phyloP scores from a whole-genome alignment of 805 yeast species.

The Zygosaccharomyces gambellarensis region DNA sequence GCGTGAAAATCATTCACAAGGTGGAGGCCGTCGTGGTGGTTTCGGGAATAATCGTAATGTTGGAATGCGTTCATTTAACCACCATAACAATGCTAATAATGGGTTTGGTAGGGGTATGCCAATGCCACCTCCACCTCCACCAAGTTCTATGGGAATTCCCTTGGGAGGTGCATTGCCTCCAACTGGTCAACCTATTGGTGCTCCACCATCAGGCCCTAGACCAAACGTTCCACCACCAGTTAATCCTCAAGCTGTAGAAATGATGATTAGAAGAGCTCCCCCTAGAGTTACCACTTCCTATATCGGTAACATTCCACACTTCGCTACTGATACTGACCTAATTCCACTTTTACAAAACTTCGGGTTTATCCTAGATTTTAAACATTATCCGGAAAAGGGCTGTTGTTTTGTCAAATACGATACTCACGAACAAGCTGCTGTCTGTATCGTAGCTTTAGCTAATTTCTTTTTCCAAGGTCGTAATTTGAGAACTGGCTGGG shows the following conservation, averaged over 20 bases:
- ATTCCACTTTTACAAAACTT: slow-evolving; percentile 70
- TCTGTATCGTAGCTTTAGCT: slow-evolving; percentile 80
- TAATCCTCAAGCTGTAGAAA: slow-evolving; percentile 58
- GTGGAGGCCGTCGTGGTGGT: slow-evolving; percentile 16
- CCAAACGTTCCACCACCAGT: slow-evolving; percentile 34
- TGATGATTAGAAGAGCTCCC: slow-evolving; percentile 73
- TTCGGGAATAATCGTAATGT: slow-evolving; percentile 20
- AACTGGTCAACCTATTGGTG: slow-evolving; percentile 13
- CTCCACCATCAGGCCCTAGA: slow-evolving; percentile 16
- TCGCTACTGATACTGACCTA: slow-evolving; percentile 66
- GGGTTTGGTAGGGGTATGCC: slow-evolving; percentile 18
- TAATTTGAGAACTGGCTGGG: slow-evolving; percentile 83
- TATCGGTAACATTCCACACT: slow-evolving; percentile 78
- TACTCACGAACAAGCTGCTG: slow-evolving; percentile 82
- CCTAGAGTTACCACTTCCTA: slow-evolving; percentile 67
- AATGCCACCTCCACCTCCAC: slow-evolving; percentile 23
- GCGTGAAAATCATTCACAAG: slow-evolving; percentile 41
- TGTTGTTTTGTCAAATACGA: slow-evolving; percentile 88
- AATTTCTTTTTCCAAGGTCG: slow-evolving; percentile 65
- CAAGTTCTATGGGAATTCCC: slow-evolving; percentile 24
- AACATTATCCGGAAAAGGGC: slow-evolving; percentile 72
- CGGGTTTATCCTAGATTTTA: slow-evolving; percentile 78
- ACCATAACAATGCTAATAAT: slow-evolving; percentile 12
- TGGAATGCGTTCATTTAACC: slow-evolving; percentile 15
- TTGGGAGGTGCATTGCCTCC: slow-evolving; percentile 25